Percentiles rank a stretch among this genome's conserved stretches.
Conservation (phyloP, 2,329 filamentous ascomycete species). For the Tolypocladium tundrense region DNA sequence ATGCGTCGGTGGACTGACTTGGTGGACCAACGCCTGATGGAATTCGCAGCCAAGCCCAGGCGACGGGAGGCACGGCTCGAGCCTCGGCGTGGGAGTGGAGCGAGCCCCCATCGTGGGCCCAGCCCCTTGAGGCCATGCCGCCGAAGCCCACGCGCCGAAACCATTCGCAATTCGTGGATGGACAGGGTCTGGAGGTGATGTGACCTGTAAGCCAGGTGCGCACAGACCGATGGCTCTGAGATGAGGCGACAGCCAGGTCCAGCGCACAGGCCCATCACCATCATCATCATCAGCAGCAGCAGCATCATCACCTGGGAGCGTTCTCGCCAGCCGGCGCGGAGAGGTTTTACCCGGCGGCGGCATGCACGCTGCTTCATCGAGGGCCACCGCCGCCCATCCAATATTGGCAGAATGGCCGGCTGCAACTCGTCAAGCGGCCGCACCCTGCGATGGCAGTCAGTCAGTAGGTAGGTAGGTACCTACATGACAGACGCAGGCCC, state of each 20-base stretch:
- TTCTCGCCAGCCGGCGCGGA: neutral
- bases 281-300: neutral
- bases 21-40: neutral
- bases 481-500: neutral
- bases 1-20: neutral
- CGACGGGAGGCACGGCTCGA: constrained; percentile 2
- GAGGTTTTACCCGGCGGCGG: neutral
- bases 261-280: neutral
- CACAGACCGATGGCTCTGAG: neutral
- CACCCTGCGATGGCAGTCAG: neutral
- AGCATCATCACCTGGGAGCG: neutral
- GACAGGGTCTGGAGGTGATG: neutral
- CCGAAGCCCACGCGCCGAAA: neutral
- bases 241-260: neutral
- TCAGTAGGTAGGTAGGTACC: neutral
- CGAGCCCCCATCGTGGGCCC: neutral
- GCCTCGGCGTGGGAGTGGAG: neutral
- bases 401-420: neutral
- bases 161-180: neutral
- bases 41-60: neutral
- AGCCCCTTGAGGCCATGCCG: neutral
- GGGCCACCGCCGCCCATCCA: neutral
- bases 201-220: neutral
- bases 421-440: neutral
- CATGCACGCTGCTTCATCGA: neutral